These are phyloP conservation scores for Syzygium grande DNA, from an alignment of 345 rosid species.

Conservation along the genomic window DNA sequence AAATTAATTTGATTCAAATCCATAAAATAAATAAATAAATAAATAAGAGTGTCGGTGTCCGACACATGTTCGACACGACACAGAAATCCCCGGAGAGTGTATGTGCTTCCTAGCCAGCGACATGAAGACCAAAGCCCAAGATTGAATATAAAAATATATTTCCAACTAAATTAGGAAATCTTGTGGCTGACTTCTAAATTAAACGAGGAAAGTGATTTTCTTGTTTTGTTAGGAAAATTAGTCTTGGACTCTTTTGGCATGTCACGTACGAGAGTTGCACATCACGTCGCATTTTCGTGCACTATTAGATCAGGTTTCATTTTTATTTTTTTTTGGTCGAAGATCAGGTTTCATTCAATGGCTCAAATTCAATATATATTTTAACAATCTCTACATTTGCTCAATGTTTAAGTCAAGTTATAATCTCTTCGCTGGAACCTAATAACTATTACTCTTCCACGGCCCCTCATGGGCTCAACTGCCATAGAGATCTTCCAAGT, in stretches of 20 bases:
- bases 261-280: background rate
- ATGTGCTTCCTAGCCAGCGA: too few species aligned
- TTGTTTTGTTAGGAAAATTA: background rate
- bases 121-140: too few species aligned
- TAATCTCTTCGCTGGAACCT: accelerated
- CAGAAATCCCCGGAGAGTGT: too few species aligned
- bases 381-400: background rate
- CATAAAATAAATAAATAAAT: too few species aligned
- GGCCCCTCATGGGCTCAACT: accelerated
- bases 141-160: too few species aligned
- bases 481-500: background rate
- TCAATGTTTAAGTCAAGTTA: background rate
- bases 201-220: background rate
- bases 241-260: background rate
- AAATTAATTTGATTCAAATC: too few species aligned
- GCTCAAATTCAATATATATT: background rate
- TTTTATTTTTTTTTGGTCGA: too few species aligned
- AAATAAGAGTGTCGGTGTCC: too few species aligned
- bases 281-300: accelerated
- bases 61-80: too few species aligned
- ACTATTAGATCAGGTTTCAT: background rate
- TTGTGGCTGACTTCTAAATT: background rate
- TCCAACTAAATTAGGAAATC: background rate
- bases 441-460: background rate
- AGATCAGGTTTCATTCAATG: background rate